Conservation (phyloP, 148 eudicot genomes). For the Rhododendron ovatum region DNA sequence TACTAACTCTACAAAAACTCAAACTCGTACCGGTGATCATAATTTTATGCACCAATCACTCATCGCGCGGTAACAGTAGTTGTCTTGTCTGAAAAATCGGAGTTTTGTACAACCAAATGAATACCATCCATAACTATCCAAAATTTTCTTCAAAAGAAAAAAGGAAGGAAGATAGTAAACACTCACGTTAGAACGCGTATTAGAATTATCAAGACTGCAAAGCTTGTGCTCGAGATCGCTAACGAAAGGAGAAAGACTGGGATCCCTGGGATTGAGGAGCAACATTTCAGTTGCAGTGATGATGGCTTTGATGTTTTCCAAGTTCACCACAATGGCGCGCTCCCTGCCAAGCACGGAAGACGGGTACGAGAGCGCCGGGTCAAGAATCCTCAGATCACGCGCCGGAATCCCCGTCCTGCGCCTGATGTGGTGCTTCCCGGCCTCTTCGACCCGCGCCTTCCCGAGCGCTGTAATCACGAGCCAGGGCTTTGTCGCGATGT, state of each 20-base stretch:
- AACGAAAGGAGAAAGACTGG: slow-evolving; percentile 3
- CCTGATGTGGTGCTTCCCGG: slow-evolving; percentile 24
- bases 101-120: background rate
- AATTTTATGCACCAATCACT: too few relatives aligned
- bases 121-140: background rate
- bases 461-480: background rate
- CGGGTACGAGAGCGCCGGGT: slow-evolving; percentile 30
- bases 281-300: slow-evolving; percentile 31
- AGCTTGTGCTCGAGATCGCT: background rate
- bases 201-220: background rate
- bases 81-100: background rate
- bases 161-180: background rate
- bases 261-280: background rate
- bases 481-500: background rate
- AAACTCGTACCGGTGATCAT: too few relatives aligned
- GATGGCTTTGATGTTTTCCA: slow-evolving; percentile 32
- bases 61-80: too few relatives aligned
- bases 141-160: background rate
- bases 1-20: background rate
- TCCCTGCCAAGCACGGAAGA: slow-evolving; percentile 33
- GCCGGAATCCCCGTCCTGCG: slow-evolving; percentile 23
- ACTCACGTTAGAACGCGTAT: background rate
- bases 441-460: background rate
- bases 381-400: slow-evolving; percentile 29
- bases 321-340: slow-evolving; percentile 25